These are phyloP conservation scores for Knoxia roxburghii DNA, from an alignment of 257 asterid genomes.

Conservation along the genomic window DNA sequence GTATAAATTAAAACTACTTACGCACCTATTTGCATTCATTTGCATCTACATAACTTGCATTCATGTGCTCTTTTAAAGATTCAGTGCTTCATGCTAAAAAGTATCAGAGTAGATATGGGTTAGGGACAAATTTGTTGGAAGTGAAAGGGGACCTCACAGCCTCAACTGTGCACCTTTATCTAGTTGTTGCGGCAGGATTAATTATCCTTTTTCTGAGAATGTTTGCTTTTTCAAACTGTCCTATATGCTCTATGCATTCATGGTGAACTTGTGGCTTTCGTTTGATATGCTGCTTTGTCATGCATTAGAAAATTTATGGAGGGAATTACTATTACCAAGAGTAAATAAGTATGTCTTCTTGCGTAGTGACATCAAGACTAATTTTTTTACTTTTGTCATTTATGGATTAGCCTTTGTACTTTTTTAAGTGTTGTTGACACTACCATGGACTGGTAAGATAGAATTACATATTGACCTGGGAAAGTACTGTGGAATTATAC, in stretches of 20 bases:
- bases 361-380: not conserved
- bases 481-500: too few species aligned
- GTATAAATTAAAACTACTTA: not conserved
- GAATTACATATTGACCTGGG: too few species aligned
- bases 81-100: not conserved
- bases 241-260: too few species aligned
- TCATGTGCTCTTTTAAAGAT: not conserved
- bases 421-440: too few species aligned
- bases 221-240: not conserved
- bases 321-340: not conserved
- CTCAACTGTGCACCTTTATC: not conserved
- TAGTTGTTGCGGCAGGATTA: not conserved
- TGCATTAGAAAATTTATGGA: not conserved
- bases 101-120: not conserved
- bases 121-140: not conserved
- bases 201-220: not conserved
- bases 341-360: not conserved
- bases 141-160: not conserved
- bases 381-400: not conserved
- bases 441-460: too few species aligned
- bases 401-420: not conserved
- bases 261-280: not conserved
- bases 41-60: not conserved
- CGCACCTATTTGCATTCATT: not conserved
- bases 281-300: not conserved